A percentile compares a stretch with the other conserved stretches of the same genome.
Evolutionary conservation across 495 filamentous ascomycete species (phyloP).

Genomic region (Penicillium odoratum): DNA sequence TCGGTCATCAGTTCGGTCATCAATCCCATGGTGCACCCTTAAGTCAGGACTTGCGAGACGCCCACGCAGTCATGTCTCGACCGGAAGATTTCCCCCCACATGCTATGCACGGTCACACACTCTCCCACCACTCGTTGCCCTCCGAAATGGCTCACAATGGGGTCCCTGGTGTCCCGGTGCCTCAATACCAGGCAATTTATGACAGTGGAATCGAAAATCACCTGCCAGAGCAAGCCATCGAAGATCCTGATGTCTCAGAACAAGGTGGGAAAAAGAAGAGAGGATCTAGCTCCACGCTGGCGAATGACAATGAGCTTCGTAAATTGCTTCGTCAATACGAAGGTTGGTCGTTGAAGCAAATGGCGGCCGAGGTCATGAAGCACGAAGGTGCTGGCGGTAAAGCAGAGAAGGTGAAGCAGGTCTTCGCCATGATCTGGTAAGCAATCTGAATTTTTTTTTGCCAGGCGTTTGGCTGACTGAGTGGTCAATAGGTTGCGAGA

Average conservation of each 20-base stretch:
- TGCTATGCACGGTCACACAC: conserved; percentile 45
- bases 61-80: conserved; percentile 48
- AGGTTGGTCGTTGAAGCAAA: conserved; percentile 72
- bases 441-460: conserved; percentile 1
- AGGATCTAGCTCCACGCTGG: conserved; percentile 68
- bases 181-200: conserved; percentile 58
- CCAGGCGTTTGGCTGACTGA: background rate
- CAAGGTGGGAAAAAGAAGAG: conserved; percentile 63
- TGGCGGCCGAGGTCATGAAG: conserved; percentile 76
- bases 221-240: conserved; percentile 57
- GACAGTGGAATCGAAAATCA: conserved; percentile 69
- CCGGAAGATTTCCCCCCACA: conserved; percentile 49
- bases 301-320: conserved; percentile 89
- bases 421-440: conserved; percentile 98
- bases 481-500: conserved; percentile 69
- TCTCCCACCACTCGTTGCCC: conserved; percentile 43
- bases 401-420: conserved; percentile 91
- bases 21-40: conserved; percentile 50
- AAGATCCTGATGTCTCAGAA: conserved; percentile 67
- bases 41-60: conserved; percentile 51
- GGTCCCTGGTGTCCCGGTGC: conserved; percentile 38
- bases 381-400: conserved; percentile 69
- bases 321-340: conserved; percentile 77
- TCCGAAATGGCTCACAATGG: conserved; percentile 31
- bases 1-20: conserved; percentile 58